These are phyloP conservation scores for Neurospora hispaniola DNA, from an alignment of 495 filamentous ascomycete species.

Conservation along the genomic window DNA sequence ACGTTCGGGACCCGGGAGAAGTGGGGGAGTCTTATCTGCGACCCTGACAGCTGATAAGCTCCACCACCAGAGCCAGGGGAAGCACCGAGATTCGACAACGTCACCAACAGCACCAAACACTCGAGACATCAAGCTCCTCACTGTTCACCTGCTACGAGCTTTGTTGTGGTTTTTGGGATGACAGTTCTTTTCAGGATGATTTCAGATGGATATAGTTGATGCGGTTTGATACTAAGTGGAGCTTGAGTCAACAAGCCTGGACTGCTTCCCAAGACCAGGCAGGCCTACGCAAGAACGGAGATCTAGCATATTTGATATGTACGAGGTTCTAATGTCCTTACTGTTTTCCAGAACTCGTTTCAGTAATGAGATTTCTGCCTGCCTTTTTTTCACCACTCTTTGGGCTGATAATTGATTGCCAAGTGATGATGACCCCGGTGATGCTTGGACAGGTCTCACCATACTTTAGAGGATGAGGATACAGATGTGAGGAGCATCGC, in stretches of 20 bases:
- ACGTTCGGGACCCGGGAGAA: not conserved
- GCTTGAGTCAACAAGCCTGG: not conserved
- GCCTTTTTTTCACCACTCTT: not conserved
- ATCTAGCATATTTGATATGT: too few species aligned
- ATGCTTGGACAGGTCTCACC: not conserved
- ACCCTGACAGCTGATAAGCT: not conserved
- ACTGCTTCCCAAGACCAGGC: not conserved
- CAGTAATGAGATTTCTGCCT: too few species aligned
- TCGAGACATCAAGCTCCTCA: not conserved
- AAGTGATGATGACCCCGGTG: not conserved
- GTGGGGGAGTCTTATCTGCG: not conserved
- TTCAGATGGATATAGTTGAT: not conserved
- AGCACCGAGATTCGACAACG: not conserved
- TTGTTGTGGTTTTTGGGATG: not conserved
- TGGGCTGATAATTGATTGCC: not conserved
- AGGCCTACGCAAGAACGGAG: not conserved
- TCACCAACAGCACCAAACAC: not conserved
- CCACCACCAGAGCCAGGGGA: not conserved
- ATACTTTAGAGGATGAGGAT: not conserved
- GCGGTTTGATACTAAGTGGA: not conserved
- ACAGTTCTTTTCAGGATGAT: not conserved
- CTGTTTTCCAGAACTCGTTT: not conserved
- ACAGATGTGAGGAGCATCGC: not conserved
- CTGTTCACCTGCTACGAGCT: not conserved
- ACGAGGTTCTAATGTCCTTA: not conserved